A percentile compares a stretch with the other conserved stretches of the same genome.
These are phyloP conservation scores for Neurospora intermedia DNA, from an alignment of 495 filamentous ascomycete genomes.

Conservation along the genomic window DNA sequence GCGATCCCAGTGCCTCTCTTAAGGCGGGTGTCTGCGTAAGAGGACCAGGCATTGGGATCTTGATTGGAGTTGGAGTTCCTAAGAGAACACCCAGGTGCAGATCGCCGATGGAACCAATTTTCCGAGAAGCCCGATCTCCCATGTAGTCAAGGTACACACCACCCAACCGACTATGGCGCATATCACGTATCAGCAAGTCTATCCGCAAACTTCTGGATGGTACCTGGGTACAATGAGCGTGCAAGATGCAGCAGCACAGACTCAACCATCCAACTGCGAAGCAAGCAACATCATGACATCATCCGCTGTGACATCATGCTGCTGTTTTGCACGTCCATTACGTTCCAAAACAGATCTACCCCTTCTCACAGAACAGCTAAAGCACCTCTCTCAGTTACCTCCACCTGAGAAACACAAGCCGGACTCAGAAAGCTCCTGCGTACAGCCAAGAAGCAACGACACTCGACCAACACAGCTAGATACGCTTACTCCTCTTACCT, in stretches of 20 bases:
- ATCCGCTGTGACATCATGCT: not conserved
- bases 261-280: not conserved
- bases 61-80: not conserved
- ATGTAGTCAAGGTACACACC: not conserved
- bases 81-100: not conserved
- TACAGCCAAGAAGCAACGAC: not conserved
- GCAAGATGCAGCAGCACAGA: not conserved
- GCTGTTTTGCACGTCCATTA: not conserved
- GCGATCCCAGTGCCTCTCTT: not conserved
- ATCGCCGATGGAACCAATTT: not conserved
- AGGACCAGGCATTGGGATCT: not conserved
- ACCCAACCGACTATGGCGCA: not conserved
- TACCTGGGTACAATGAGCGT: not conserved
- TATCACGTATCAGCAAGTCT: not conserved
- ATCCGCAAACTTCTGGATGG: not conserved
- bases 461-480: not conserved
- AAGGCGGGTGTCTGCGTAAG: not conserved
- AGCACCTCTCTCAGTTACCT: not conserved
- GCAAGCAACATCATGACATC: not conserved
- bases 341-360: not conserved
- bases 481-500: not conserved
- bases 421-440: not conserved
- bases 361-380: not conserved
- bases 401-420: not conserved
- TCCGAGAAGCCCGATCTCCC: not conserved